Evolutionary conservation across 2,329 filamentous ascomycete genomes (phyloP).

Genomic region (Reticulascus tulasneorum): DNA sequence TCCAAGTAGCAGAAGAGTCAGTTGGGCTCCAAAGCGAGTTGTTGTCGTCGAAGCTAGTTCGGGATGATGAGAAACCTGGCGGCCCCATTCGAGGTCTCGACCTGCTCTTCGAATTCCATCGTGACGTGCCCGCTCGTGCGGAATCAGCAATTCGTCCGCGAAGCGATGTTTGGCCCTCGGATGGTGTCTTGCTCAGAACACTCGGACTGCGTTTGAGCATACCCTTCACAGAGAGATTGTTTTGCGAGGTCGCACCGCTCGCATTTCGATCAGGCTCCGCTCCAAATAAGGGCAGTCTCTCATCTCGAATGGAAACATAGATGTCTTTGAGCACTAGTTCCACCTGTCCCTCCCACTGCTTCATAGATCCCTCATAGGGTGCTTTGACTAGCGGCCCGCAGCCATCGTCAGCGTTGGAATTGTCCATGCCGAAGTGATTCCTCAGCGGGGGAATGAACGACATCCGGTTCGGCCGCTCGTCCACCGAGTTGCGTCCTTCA

Average conservation of each 20-base stretch:
- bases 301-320: constrained; percentile 82
- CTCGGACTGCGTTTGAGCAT: constrained; percentile 84
- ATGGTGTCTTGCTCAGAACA: constrained; percentile 88
- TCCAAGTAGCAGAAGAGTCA: constrained; percentile 88
- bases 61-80: constrained; percentile 82
- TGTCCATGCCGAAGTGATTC: constrained; percentile 35
- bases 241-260: constrained; percentile 41
- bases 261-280: constrained; percentile 47
- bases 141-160: constrained; percentile 68
- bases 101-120: constrained; percentile 83
- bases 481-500: constrained; percentile 26
- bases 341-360: constrained; percentile 83
- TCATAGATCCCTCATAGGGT: constrained; percentile 69
- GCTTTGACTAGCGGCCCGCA: constrained; percentile 75
- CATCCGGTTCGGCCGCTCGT: constrained; percentile 38
- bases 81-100: constrained; percentile 71
- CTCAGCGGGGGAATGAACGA: constrained; percentile 49
- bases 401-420: constrained; percentile 39
- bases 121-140: constrained; percentile 49
- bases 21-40: constrained; percentile 87
- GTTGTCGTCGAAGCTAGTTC: constrained; percentile 89
- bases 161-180: constrained; percentile 67
- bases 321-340: constrained; percentile 90
- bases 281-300: constrained; percentile 82
- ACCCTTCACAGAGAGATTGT: constrained; percentile 68